phyloP scores from a whole-genome alignment of 352 stramenopile genomes.

The Pythium diclinum region DNA sequence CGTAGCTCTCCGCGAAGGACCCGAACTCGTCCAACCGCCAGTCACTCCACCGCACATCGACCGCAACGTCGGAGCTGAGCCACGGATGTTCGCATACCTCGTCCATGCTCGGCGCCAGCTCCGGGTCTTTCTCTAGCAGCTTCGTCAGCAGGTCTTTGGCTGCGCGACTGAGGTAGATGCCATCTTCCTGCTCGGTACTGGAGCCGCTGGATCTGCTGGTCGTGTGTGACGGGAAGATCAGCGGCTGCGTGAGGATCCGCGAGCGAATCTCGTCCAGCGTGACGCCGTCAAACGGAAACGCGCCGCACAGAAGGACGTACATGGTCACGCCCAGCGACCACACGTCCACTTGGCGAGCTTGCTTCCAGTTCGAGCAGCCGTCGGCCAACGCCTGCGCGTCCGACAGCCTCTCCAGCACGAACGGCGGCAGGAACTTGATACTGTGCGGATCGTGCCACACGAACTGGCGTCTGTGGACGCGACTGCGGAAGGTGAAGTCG shows the following conservation, averaged over 20 bases:
- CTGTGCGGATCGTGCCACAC: slow-evolving; percentile 62
- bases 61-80: slow-evolving; percentile 50
- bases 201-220: slow-evolving; percentile 22
- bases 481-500: slow-evolving; percentile 30
- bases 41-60: slow-evolving; percentile 40
- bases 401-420: slow-evolving; percentile 35
- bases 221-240: slow-evolving; percentile 30
- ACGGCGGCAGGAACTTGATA: slow-evolving; percentile 63
- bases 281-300: slow-evolving; percentile 46
- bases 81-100: slow-evolving; percentile 66
- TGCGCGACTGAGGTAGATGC: slow-evolving; percentile 49
- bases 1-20: slow-evolving; percentile 45
- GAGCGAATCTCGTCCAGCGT: slow-evolving; percentile 27
- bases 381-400: slow-evolving; percentile 1
- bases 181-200: slow-evolving; percentile 8
- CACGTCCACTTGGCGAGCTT: slow-evolving; percentile 65
- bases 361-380: slow-evolving; percentile 42
- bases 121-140: slow-evolving; percentile 53
- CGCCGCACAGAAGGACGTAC: slow-evolving; percentile 60
- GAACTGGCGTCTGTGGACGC: slow-evolving; percentile 27
- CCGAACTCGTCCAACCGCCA: slow-evolving; percentile 40
- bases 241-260: slow-evolving; percentile 24
- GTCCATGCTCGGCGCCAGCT: slow-evolving; percentile 48
- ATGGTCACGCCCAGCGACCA: slow-evolving; percentile 76
- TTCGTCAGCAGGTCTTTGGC: slow-evolving; percentile 57